Evolutionary conservation across 345 rosid species (phyloP), one percentile per base, ranked within the genome.

Genomic region (Erucastrum elatum): DNA sequence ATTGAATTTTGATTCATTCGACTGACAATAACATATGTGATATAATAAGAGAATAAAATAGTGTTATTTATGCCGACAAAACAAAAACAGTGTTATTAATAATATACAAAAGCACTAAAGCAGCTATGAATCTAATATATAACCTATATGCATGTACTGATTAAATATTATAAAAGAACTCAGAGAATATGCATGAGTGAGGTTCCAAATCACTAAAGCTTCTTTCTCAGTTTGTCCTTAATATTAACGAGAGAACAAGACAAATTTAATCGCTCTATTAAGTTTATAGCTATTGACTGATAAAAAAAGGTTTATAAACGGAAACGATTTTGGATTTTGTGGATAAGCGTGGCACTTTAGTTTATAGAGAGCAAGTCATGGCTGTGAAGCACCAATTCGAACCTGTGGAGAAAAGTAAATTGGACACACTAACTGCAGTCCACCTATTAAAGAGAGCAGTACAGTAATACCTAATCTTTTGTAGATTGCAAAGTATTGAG

Each of bases 311-410:
- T 8, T 15, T 15, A 27, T 49, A 35, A 79, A 64, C 69, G 64
- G 64, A 53, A 46, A 79, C 33, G n/a, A 67, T 73, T 73, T 79
- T 67, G 72, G 77, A 72, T 65, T 78, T 71, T 77, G 77, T 31
- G 68, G 68, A 58, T 71, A 78, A 60, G 55, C 26, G 55, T 72
- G 27, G 61, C 53, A 13, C 53, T 71, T 71, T 65, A 29, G n/a
- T 39, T 39, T 56, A 39, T 56, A 71, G 37, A 63, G 35, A 63
- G 9, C 12, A 65, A 55, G 21, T 51, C 72, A 6, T 13, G 55
- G 55, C 55, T 46, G 55, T 46, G 41, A 73, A 65, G 73, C 17
- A 73, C 77, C 65, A 61, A 25, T 49, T 61, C 65, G 74, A 67
- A 73, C 49, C 64, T 74, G 4, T 2, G 29, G 60, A 44, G 70